Conservation (phyloP, 2,329 filamentous ascomycete species). For the Ophiostoma perfectum region DNA sequence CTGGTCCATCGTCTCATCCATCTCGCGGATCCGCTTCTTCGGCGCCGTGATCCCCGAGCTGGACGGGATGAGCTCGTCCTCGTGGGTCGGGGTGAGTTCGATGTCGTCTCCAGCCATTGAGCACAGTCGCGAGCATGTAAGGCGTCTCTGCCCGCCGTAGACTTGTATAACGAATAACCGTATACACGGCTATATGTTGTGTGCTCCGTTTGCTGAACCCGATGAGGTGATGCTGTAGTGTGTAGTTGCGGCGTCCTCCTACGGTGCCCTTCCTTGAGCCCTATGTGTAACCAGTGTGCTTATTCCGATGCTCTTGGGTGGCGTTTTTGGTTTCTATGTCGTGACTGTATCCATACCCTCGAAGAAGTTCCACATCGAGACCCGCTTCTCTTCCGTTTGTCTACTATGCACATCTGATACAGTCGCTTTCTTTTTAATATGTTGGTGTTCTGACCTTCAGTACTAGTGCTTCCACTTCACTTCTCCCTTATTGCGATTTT, state of each 20-base stretch:
- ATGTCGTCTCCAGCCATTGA: constrained; percentile 16
- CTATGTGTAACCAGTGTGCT: constrained; percentile 2
- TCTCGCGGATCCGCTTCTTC: constrained; percentile 21
- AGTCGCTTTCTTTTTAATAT: background rate
- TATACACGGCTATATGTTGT: background rate
- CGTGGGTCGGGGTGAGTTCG: constrained; percentile 9
- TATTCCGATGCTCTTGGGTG: background rate
- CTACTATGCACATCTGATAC: background rate
- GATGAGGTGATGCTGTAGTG: background rate
- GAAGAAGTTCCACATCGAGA: constrained; percentile 5
- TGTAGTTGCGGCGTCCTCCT: background rate
- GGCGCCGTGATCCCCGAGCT: constrained; percentile 25
- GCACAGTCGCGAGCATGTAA: background rate
- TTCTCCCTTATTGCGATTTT: background rate
- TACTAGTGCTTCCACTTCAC: background rate
- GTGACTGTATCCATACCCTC: constrained; percentile 1
- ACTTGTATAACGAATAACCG: background rate
- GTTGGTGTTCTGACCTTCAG: background rate
- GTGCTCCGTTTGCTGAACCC: constrained; percentile 6
- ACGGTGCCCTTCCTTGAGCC: background rate
- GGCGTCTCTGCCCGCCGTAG: background rate
- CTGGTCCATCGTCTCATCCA: constrained; percentile 20
- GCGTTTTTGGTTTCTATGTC: constrained; percentile 2
- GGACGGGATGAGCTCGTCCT: constrained; percentile 13
- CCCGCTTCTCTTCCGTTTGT: constrained; percentile 3